These are phyloP conservation scores for Backusella mclennaniae DNA, from an alignment of 192 early-diverging fungal species.

Conservation along the genomic window DNA sequence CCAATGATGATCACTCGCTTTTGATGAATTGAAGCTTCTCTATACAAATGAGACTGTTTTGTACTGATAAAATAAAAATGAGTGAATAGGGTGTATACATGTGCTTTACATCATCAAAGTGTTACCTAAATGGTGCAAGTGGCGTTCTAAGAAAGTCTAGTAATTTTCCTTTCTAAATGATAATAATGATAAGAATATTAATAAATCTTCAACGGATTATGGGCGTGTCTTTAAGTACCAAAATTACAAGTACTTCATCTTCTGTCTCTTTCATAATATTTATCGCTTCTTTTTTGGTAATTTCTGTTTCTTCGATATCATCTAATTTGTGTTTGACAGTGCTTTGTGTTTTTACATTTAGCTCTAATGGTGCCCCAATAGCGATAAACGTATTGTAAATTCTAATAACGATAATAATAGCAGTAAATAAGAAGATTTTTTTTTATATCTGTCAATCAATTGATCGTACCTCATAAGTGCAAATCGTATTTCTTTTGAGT, in stretches of 20 bases:
- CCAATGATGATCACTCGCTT: slow-evolving; percentile 32
- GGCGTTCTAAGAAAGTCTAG: slow-evolving; percentile 7
- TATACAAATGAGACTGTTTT: neutral
- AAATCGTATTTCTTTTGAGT: slow-evolving; percentile 4
- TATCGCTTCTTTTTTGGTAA: neutral
- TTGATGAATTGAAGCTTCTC: neutral
- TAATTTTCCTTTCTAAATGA: slow-evolving; percentile 13
- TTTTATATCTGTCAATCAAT: neutral
- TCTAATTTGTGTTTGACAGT: neutral
- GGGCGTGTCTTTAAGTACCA: neutral
- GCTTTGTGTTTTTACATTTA: slow-evolving; percentile 22
- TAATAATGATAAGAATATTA: neutral
- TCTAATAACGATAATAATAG: neutral
- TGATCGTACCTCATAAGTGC: slow-evolving; percentile 21
- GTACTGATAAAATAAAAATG: neutral
- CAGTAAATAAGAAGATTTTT: neutral
- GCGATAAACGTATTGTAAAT: slow-evolving; percentile 36
- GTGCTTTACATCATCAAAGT: neutral
- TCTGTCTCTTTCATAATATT: slow-evolving; percentile 7
- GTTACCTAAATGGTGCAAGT: neutral
- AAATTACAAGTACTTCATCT: slow-evolving; percentile 4
- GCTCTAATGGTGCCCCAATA: slow-evolving; percentile 20
- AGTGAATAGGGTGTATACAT: neutral
- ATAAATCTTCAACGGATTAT: neutral
- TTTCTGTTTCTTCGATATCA: neutral